phyloP scores from a whole-genome alignment of 2,329 filamentous ascomycete species.

The Thermoascus crustaceus region DNA sequence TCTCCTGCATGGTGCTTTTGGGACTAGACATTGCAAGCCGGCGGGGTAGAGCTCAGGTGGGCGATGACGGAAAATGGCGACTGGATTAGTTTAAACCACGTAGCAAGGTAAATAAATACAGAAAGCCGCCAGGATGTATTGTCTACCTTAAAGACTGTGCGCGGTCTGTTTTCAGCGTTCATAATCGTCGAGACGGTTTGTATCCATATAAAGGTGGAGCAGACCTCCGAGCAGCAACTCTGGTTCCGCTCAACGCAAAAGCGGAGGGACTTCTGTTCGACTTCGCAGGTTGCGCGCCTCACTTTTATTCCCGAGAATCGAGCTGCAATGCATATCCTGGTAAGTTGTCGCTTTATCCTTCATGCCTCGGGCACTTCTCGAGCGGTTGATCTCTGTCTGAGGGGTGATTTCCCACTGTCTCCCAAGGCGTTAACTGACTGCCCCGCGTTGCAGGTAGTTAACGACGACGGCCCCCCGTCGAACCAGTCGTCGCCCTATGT shows the following conservation, averaged over 20 bases:
- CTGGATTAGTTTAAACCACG: too few relatives aligned
- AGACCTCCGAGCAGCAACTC: slow-evolving; percentile 1
- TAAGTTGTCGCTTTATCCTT: slow-evolving; percentile 21
- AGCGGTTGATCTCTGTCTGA: neutral
- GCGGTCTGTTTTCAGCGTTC: too few relatives aligned
- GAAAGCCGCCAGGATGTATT: too few relatives aligned
- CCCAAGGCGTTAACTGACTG: slow-evolving; percentile 7
- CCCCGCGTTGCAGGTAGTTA: slow-evolving; percentile 37
- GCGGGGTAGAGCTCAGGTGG: too few relatives aligned
- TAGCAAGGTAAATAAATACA: too few relatives aligned
- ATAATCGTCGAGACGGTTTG: slow-evolving; percentile 3
- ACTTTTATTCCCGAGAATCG: neutral
- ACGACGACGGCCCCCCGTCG: slow-evolving; percentile 76
- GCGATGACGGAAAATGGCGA: too few relatives aligned
- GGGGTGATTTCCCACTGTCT: neutral
- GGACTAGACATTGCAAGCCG: too few relatives aligned
- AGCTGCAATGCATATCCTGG: slow-evolving; percentile 44
- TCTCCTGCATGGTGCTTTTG: too few relatives aligned
- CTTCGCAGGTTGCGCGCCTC: neutral
- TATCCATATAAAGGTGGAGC: slow-evolving; percentile 13
- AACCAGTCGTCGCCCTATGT: slow-evolving; percentile 72
- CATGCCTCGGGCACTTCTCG: neutral
- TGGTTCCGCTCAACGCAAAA: neutral
- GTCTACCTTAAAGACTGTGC: too few relatives aligned
- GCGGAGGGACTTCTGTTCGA: neutral